phyloP scores from a whole-genome alignment of 805 yeast species.

The Lipomyces spencermartinsiae region DNA sequence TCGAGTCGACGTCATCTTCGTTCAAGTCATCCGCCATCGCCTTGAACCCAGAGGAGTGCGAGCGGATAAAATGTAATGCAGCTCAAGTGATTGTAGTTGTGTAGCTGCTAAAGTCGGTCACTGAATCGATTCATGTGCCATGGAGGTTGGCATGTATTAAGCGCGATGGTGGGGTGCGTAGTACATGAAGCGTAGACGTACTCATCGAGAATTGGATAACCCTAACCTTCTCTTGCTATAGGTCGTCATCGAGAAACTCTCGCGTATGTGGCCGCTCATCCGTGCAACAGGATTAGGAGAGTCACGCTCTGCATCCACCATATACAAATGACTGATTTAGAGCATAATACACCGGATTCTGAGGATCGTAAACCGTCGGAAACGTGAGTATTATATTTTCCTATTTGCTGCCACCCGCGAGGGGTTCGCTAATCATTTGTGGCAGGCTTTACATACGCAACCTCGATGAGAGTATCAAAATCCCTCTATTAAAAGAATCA shows the following conservation, averaged over 20 bases:
- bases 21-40: conserved; percentile 34
- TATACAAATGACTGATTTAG: background rate
- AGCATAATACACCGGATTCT: background rate
- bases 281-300: background rate
- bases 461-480: conserved; percentile 70
- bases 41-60: background rate
- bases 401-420: background rate
- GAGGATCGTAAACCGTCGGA: background rate
- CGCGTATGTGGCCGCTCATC: background rate
- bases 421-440: background rate
- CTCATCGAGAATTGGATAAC: no score
- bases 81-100: background rate
- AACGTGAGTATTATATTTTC: background rate
- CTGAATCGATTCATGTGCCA: background rate
- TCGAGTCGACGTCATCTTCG: conserved; percentile 39
- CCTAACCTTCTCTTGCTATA: no score
- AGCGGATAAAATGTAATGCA: background rate
- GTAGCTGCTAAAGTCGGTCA: background rate
- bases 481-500: conserved; percentile 55
- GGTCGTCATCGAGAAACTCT: background rate
- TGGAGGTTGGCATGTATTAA: background rate
- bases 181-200: background rate
- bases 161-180: background rate
- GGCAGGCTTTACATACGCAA: conserved; percentile 66
- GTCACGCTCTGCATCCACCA: background rate